A percentile compares a stretch with the other conserved stretches of the same genome.
These are phyloP conservation scores for Sisymbrium irio DNA, from an alignment of 345 rosid genomes.

Conservation along the genomic window DNA sequence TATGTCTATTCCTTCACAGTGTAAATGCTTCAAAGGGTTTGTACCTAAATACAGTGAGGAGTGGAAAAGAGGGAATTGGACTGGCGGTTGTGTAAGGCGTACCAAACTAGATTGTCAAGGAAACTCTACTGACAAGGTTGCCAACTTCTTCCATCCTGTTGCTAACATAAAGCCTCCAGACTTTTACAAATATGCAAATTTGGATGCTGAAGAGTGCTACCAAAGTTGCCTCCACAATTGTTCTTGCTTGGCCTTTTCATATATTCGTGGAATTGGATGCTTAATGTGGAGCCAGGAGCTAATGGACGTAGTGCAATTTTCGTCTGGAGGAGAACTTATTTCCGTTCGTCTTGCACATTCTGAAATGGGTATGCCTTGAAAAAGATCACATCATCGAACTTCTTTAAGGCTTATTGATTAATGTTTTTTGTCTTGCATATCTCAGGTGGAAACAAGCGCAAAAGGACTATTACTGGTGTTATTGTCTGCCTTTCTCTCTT, in stretches of 20 bases:
- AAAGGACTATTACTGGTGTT: no score
- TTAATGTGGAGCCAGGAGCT: constrained; percentile 15
- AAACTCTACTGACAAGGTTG: neutral
- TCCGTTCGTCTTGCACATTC: no score
- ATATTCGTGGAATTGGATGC: constrained; percentile 22
- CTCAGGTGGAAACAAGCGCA: no score
- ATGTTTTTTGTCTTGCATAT: no score
- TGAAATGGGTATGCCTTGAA: no score
- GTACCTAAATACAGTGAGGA: constrained; percentile 10
- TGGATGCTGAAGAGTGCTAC: neutral
- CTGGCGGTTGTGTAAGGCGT: constrained; percentile 24
- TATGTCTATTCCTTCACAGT: neutral
- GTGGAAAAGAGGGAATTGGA: constrained; percentile 29
- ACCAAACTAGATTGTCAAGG: constrained; percentile 15
- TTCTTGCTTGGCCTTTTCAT: constrained; percentile 31
- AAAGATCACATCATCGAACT: no score
- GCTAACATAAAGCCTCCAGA: constrained; percentile 30
- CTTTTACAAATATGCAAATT: neutral
- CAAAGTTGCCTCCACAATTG: constrained; percentile 25
- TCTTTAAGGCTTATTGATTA: no score
- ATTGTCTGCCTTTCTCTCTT: constrained; percentile 9
- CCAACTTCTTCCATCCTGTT: neutral
- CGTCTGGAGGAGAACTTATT: neutral
- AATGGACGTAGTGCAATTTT: constrained; percentile 2
- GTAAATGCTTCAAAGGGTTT: constrained; percentile 33